Evolutionary conservation across 2,329 filamentous ascomycete genomes (phyloP).

Genomic region (Phialemoniopsis sp.): DNA sequence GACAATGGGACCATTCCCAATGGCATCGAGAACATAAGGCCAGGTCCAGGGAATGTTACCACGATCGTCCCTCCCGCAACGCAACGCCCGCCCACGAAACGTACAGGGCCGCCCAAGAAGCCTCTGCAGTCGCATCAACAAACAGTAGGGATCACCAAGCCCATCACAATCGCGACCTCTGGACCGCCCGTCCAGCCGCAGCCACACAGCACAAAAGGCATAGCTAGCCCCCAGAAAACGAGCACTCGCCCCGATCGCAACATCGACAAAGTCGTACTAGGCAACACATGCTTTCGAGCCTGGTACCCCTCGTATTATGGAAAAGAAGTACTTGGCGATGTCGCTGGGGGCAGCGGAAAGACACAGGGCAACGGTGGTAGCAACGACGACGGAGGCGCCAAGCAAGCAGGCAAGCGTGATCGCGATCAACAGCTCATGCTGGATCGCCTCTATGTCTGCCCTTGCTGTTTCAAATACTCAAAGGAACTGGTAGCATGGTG

Average conservation of each 20-base stretch:
- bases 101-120: neutral
- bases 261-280: slow-evolving; percentile 81
- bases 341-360: slow-evolving; percentile 20
- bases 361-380: neutral
- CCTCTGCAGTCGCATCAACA: neutral
- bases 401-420: slow-evolving; percentile 16
- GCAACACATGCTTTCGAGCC: slow-evolving; percentile 76
- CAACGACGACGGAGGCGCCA: slow-evolving; percentile 11
- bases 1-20: neutral
- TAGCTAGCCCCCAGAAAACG: slow-evolving; percentile 17
- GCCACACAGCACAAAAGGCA: slow-evolving; percentile 4
- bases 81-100: no score
- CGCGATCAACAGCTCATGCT: slow-evolving; percentile 39
- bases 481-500: slow-evolving; percentile 56
- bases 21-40: slow-evolving; percentile 1
- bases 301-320: slow-evolving; percentile 93
- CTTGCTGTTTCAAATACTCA: slow-evolving; percentile 91
- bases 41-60: neutral
- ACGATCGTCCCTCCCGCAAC: no score
- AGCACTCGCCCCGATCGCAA: slow-evolving; percentile 60
- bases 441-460: slow-evolving; percentile 78
- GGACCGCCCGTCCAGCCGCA: slow-evolving; percentile 3
- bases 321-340: slow-evolving; percentile 62
- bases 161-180: slow-evolving; percentile 15
- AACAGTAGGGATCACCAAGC: slow-evolving; percentile 13